Evolutionary conservation across 176 grass and related monocot genomes (phyloP).

Genomic region (Hordeum marinum): DNA sequence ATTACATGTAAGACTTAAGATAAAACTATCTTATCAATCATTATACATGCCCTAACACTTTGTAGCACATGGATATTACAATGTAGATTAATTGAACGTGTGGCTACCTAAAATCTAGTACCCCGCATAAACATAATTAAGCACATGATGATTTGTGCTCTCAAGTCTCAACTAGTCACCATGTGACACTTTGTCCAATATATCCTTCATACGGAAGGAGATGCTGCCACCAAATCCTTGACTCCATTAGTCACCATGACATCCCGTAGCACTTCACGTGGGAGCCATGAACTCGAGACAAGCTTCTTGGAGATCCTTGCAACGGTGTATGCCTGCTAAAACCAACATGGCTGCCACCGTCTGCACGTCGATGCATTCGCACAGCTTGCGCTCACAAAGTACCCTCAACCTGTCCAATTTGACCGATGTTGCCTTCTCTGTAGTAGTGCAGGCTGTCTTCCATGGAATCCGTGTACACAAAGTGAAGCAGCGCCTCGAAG

Average conservation of each 20-base stretch:
- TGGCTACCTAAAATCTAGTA: not conserved
- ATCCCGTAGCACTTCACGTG: not conserved
- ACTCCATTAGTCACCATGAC: not conserved
- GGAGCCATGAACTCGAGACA: not conserved
- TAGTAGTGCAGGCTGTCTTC: too few relatives aligned
- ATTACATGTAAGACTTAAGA: too few relatives aligned
- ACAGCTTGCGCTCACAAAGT: slow-evolving; percentile 3
- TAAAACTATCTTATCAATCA: too few relatives aligned
- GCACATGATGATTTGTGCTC: not conserved
- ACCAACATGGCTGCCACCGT: not conserved
- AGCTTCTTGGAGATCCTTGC: not conserved
- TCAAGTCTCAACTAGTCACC: not conserved
- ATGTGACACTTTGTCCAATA: not conserved
- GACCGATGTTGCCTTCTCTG: too few relatives aligned
- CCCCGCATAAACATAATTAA: not conserved
- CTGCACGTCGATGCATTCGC: not conserved
- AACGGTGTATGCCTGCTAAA: not conserved
- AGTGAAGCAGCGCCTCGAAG: too few relatives aligned
- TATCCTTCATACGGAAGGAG: not conserved
- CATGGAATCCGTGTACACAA: too few relatives aligned
- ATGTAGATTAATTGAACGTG: not conserved
- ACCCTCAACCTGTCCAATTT: too few relatives aligned
- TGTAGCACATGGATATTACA: too few relatives aligned
- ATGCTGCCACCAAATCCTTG: not conserved
- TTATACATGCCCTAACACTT: too few relatives aligned